Conservation (phyloP, 495 filamentous ascomycete species). For the Halenospora varia region DNA sequence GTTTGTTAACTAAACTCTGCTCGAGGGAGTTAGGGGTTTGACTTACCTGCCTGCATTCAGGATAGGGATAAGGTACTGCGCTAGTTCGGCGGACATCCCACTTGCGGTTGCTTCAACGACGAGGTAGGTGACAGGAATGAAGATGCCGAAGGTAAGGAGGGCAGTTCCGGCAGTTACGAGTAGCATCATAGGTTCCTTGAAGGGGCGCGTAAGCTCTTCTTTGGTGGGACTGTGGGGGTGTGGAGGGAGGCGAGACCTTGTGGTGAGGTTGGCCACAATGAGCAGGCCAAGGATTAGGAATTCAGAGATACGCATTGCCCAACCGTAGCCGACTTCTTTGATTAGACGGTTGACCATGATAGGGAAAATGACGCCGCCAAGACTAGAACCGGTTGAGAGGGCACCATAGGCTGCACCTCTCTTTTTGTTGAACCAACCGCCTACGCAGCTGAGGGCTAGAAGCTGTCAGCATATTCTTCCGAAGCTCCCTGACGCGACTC, state of each 20-base stretch:
- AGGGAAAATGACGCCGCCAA: slow-evolving; percentile 58
- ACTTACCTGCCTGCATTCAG: slow-evolving; percentile 46
- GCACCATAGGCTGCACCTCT: not conserved
- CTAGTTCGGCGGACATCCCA: slow-evolving; percentile 51
- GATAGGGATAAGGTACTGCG: slow-evolving; percentile 57
- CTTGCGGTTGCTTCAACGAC: slow-evolving; percentile 46
- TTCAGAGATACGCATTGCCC: slow-evolving; percentile 63
- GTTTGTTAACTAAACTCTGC: not conserved
- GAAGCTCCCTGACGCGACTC: not conserved
- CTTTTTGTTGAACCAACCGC: not conserved
- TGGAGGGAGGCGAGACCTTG: not conserved
- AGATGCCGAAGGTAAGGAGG: too few relatives aligned
- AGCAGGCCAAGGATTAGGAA: slow-evolving; percentile 54
- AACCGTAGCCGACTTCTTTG: slow-evolving; percentile 56
- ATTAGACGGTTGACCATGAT: slow-evolving; percentile 68
- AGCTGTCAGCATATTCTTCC: not conserved
- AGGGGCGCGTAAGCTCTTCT: too few relatives aligned
- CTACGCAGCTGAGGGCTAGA: too few relatives aligned
- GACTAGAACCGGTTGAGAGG: not conserved
- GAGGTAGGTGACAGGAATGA: slow-evolving; percentile 62
- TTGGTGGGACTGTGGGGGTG: too few relatives aligned
- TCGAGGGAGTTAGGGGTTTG: not conserved
- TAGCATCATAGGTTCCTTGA: too few relatives aligned
- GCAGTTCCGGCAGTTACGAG: too few relatives aligned
- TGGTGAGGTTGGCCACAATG: not conserved